Percentiles rank a stretch among this genome's conserved stretches.
Evolutionary conservation across 345 rosid genomes (phyloP).

Genomic region (Sisymbrium altissimum): DNA sequence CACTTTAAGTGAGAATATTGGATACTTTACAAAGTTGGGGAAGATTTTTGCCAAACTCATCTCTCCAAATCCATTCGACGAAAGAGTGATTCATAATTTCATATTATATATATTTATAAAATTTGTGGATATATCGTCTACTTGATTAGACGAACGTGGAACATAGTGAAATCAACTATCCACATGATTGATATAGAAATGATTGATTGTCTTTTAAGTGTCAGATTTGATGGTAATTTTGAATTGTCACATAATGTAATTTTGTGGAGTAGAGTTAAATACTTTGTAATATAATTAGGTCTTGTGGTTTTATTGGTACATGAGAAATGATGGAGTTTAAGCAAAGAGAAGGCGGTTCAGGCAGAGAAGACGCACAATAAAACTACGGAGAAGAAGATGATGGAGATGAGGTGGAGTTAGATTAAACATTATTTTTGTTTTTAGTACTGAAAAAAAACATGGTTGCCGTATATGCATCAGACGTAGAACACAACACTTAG

Average conservation of each 20-base stretch:
- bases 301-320: background rate
- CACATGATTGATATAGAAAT: background rate
- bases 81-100: background rate
- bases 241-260: too few relatives aligned
- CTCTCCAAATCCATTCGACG: background rate
- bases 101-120: too few relatives aligned
- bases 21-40: slow-evolving; percentile 31
- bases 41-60: slow-evolving; percentile 18
- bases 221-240: background rate
- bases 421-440: background rate
- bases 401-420: background rate
- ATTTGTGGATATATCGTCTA: background rate
- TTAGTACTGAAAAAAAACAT: background rate
- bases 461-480: background rate
- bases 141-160: background rate
- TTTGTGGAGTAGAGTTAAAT: too few relatives aligned
- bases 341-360: background rate
- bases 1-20: background rate
- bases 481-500: background rate
- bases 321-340: background rate
- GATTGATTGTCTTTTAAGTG: background rate
- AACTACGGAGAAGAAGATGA: too few relatives aligned
- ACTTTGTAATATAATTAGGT: background rate
- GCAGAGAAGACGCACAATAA: background rate
- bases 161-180: background rate